Percentiles rank a stretch among this genome's conserved stretches.
These are phyloP conservation scores for Tricholoma hemisulphureum DNA, from an alignment of 768 basidiomycete genomes.

Conservation along the genomic window DNA sequence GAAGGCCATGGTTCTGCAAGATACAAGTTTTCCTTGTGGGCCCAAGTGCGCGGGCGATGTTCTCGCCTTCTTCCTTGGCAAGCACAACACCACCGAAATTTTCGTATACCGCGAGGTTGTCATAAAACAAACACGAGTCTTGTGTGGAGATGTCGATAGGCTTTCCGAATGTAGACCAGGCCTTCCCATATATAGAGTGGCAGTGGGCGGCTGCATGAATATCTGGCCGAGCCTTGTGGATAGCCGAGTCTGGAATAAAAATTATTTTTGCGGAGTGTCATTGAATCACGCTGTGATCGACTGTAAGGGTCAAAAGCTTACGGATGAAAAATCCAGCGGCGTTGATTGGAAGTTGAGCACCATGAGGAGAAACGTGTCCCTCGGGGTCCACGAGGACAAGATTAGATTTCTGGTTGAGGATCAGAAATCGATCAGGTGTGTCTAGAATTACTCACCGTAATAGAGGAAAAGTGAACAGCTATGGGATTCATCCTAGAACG, in stretches of 20 bases:
- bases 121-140: slow-evolving; percentile 43
- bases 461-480: slow-evolving; percentile 24
- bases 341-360: slow-evolving; percentile 28
- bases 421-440: not conserved
- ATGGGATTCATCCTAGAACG: slow-evolving; percentile 25
- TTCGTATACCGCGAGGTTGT: slow-evolving; percentile 42
- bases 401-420: slow-evolving; percentile 19
- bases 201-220: slow-evolving; percentile 47
- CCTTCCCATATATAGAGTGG: slow-evolving; percentile 49
- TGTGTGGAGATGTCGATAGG: slow-evolving; percentile 44
- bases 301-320: not conserved
- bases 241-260: slow-evolving; percentile 35
- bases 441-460: slow-evolving; percentile 16
- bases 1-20: slow-evolving; percentile 42
- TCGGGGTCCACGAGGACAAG: slow-evolving; percentile 26
- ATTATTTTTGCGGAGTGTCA: not conserved
- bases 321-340: slow-evolving; percentile 25
- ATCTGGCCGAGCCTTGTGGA: slow-evolving; percentile 47
- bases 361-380: slow-evolving; percentile 22
- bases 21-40: slow-evolving; percentile 40
- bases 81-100: slow-evolving; percentile 50
- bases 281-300: not conserved
- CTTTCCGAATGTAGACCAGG: slow-evolving; percentile 47
- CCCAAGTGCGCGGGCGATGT: slow-evolving; percentile 43
- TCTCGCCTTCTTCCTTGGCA: slow-evolving; percentile 40